Percentiles rank a stretch among this genome's conserved stretches.
Conservation (phyloP, 495 filamentous ascomycete genomes). For the Hypomontagnella submonticulosa region DNA sequence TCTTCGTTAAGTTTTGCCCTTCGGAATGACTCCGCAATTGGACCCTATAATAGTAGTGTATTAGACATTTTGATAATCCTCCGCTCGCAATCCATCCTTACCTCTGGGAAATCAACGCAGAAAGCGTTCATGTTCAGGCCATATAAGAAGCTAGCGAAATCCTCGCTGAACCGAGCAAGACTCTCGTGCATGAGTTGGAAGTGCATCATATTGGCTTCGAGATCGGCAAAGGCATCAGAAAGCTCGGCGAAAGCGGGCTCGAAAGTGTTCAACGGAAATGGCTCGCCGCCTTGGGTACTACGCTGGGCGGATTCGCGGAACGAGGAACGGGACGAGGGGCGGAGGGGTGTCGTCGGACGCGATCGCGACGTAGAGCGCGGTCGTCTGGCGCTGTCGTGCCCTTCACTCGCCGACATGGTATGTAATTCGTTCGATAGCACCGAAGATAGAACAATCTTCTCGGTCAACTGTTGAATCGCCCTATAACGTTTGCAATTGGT, state of each 20-base stretch:
- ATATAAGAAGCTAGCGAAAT: slow-evolving; percentile 93
- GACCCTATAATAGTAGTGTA: slow-evolving; percentile 48
- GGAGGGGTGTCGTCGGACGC: slow-evolving; percentile 91
- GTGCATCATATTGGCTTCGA: slow-evolving; percentile 97
- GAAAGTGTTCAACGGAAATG: slow-evolving; percentile 81
- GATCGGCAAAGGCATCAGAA: slow-evolving; percentile 91
- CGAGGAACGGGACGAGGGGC: slow-evolving; percentile 88
- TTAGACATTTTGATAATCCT: slow-evolving; percentile 15
- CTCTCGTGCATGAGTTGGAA: slow-evolving; percentile 98
- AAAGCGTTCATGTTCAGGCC: slow-evolving; percentile 99
- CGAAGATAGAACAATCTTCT: background rate
- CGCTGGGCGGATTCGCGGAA: slow-evolving; percentile 72
- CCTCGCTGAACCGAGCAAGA: slow-evolving; percentile 92
- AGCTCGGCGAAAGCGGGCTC: slow-evolving; percentile 93
- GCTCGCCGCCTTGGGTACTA: slow-evolving; percentile 66
- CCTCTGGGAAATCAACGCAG: slow-evolving; percentile 97
- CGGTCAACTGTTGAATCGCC: background rate
- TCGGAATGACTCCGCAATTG: slow-evolving; percentile 74
- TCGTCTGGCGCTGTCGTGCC: slow-evolving; percentile 43
- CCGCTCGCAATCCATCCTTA: slow-evolving; percentile 48
- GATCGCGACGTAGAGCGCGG: slow-evolving; percentile 68
- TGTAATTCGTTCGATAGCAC: background rate
- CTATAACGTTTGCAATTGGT: too few species aligned
- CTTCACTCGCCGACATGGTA: slow-evolving; percentile 47
- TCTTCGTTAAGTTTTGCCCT: slow-evolving; percentile 68